Percentiles rank a stretch among this genome's conserved stretches.
Conservation (phyloP, 1,284 basidiomycete species). For the Limonomyces culmigenus region DNA sequence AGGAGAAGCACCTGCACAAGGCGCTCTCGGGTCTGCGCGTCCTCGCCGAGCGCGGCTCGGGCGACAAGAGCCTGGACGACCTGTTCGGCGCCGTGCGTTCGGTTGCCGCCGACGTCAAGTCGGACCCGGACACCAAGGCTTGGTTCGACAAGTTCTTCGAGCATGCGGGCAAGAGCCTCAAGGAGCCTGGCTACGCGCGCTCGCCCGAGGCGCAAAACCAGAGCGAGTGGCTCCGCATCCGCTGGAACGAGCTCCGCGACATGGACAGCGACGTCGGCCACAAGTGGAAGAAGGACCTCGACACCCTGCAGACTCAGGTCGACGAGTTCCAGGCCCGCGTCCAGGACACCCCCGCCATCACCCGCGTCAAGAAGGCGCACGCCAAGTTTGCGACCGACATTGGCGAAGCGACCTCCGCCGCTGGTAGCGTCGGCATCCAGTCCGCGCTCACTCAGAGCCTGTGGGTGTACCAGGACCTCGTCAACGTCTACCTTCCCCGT, state of each 20-base stretch:
- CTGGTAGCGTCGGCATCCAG: conserved; percentile 25
- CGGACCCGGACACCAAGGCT: conserved; percentile 25
- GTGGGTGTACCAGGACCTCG: conserved; percentile 59
- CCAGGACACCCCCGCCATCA: conserved; percentile 28
- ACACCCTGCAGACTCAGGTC: conserved; percentile 24
- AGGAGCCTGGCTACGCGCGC: conserved; percentile 30
- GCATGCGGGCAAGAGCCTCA: conserved; percentile 25
- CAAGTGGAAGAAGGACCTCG: conserved; percentile 34
- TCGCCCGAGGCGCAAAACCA: conserved; percentile 25
- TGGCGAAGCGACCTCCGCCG: conserved; percentile 21
- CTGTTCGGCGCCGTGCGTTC: conserved; percentile 20
- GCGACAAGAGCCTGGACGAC: conserved; percentile 25
- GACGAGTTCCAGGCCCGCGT: conserved; percentile 25
- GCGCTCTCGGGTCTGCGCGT: conserved; percentile 26
- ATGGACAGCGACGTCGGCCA: conserved; percentile 21
- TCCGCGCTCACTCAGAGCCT: conserved; percentile 20
- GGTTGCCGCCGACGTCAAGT: conserved; percentile 25
- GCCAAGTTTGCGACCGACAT: conserved; percentile 26
- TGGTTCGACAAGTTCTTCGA: conserved; percentile 33
- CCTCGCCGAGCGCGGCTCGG: conserved; percentile 31
- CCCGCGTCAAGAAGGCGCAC: conserved; percentile 26
- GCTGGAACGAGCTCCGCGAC: conserved; percentile 31
- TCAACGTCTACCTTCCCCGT: conserved; percentile 45
- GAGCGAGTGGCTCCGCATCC: conserved; percentile 23
- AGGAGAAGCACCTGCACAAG: conserved; percentile 34